phyloP scores from a whole-genome alignment of 2,329 filamentous ascomycete species.

The Mariannaea elegans region DNA sequence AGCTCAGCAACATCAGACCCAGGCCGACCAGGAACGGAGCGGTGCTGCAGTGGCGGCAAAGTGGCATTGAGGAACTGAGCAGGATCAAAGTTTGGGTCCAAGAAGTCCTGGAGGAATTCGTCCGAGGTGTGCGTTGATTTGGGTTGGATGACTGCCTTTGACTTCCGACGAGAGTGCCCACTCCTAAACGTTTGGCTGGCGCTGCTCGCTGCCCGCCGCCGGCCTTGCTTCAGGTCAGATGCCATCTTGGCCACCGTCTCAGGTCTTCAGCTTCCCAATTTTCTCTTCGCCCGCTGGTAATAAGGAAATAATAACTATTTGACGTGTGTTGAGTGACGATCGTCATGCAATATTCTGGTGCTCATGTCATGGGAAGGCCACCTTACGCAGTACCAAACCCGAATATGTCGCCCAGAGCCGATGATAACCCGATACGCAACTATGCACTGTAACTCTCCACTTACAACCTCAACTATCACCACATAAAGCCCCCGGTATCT shows the following conservation, averaged over 20 bases:
- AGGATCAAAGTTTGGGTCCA: slow-evolving; percentile 80
- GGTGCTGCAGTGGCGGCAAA: slow-evolving; percentile 72
- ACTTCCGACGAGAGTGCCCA: slow-evolving; percentile 52
- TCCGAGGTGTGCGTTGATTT: slow-evolving; percentile 74
- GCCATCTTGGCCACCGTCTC: slow-evolving; percentile 35
- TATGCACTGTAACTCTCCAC: slow-evolving; percentile 27
- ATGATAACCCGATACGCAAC: slow-evolving; percentile 44
- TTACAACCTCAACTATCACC: slow-evolving; percentile 33
- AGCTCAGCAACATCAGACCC: slow-evolving; percentile 66
- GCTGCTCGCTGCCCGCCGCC: slow-evolving; percentile 59
- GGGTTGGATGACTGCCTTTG: slow-evolving; percentile 51
- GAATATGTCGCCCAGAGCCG: slow-evolving; percentile 35
- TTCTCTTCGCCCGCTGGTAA: not conserved
- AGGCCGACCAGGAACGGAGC: slow-evolving; percentile 38
- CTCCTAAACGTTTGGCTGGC: slow-evolving; percentile 49
- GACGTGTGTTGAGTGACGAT: not conserved
- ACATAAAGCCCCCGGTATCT: slow-evolving; percentile 7
- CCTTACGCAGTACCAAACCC: slow-evolving; percentile 1
- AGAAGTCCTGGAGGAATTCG: slow-evolving; percentile 77
- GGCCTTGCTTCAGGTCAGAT: slow-evolving; percentile 44
- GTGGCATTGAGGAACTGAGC: slow-evolving; percentile 85
- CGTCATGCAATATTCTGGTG: not conserved
- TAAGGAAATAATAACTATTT: not conserved
- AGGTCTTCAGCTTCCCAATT: not conserved
- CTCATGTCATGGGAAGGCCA: slow-evolving; percentile 17